phyloP scores from a whole-genome alignment of 1,284 basidiomycete species.

The Cerrena zonata region DNA sequence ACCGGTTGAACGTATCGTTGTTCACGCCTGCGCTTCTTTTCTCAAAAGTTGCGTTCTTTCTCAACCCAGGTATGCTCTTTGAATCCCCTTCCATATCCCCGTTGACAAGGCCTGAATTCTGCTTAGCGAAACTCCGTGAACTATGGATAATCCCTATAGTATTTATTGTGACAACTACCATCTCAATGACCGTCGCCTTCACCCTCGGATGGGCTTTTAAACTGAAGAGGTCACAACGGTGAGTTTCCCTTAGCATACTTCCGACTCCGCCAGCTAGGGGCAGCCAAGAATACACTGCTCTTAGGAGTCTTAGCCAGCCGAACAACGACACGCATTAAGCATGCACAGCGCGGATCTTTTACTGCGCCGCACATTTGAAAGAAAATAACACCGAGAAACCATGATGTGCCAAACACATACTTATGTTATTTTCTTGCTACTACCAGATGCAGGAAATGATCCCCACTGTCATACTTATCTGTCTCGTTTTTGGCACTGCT shows the following conservation, averaged over 20 bases:
- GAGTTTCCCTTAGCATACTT: slow-evolving; percentile 18
- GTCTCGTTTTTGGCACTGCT: background rate
- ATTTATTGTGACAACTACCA: slow-evolving; percentile 65
- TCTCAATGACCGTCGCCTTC: slow-evolving; percentile 56
- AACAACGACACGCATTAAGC: too few species aligned
- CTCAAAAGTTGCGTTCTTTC: slow-evolving; percentile 85
- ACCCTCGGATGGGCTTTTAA: slow-evolving; percentile 45
- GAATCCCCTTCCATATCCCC: background rate
- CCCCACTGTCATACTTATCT: background rate
- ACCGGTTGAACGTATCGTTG: slow-evolving; percentile 77
- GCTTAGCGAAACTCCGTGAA: slow-evolving; percentile 71
- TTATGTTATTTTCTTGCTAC: too few species aligned
- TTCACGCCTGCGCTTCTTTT: slow-evolving; percentile 91
- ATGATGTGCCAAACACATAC: too few species aligned
- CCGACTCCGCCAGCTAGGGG: background rate
- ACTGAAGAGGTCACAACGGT: slow-evolving; percentile 62
- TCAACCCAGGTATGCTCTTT: slow-evolving; percentile 52
- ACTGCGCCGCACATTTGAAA: too few species aligned
- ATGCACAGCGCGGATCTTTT: too few species aligned
- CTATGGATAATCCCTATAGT: slow-evolving; percentile 87
- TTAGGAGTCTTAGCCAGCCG: too few species aligned
- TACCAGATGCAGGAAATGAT: too few species aligned
- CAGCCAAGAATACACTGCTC: too few species aligned
- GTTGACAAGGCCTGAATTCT: background rate
- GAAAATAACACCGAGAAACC: too few species aligned